Evolutionary conservation across 202 grass and related monocot genomes (phyloP), one percentile per base, ranked within the genome.

Genomic region (Saccharum hybrid): DNA sequence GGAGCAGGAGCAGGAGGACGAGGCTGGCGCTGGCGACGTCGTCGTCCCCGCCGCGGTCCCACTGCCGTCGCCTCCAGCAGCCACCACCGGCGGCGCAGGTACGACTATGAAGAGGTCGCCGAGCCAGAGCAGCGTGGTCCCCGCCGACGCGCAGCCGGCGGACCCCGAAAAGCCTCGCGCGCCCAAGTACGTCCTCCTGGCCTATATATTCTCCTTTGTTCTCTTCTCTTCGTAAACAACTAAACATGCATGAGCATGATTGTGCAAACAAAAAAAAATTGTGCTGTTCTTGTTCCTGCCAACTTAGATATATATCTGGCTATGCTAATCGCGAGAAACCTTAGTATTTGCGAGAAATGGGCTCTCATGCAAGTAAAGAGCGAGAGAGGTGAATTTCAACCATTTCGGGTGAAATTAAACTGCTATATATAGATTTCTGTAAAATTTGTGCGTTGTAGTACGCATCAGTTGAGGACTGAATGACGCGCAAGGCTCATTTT

Each of bases 101-200:
- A 66, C 54, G 19, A 22, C 28, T 23, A 43, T 77, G 66, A 86
- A 86, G 79, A 80, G 75, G 83, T 75, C 82, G 54, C 74, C 82
- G 52, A 91, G 82, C 83, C 90, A 86, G 69, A 64, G 77, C 75
- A 84, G 75, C 76, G 46, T 77, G 72, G 43, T 77, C 45, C 74
- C 75, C 49, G 37, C 79, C 66, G 65, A 30, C 49, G 65, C 28
- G 41, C 31, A 13, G 56, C 16, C 38, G 10, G 33, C 46, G 10
- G 64, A 71, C 68, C 70, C 34, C 3, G 87, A 87, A 37, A 87
- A 78, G 63, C 90, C 84, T 23, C 77, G 84, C 40, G 90, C 90
- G 23, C 77, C 87, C 69, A 93, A 93, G 91, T 93, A 90, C 52
- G 71, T 11, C 6, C 22, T 70, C 39, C 10, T 15, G 51, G 13